These are phyloP conservation scores for Amanita muscaria DNA, from an alignment of 768 basidiomycete species.

Conservation along the genomic window DNA sequence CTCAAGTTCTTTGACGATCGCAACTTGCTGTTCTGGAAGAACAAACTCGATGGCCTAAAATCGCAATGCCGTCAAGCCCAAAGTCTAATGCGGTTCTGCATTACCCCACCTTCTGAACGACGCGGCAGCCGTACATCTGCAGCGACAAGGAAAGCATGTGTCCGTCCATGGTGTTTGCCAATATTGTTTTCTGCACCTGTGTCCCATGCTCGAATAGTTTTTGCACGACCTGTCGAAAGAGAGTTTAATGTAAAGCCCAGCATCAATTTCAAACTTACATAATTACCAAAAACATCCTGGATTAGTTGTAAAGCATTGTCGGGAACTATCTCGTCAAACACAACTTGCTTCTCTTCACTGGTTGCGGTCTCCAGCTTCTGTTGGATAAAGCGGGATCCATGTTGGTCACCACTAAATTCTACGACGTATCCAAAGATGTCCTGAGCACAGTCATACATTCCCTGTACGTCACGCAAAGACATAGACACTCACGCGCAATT, in stretches of 20 bases:
- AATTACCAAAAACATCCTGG: slow-evolving; percentile 94
- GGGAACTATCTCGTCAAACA: slow-evolving; percentile 87
- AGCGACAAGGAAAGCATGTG: slow-evolving; percentile 69
- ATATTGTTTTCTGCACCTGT: slow-evolving; percentile 56
- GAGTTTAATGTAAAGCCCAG: background rate
- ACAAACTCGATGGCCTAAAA: slow-evolving; percentile 85
- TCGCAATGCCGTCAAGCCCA: background rate
- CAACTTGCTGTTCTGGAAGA: slow-evolving; percentile 65
- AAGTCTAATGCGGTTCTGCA: slow-evolving; percentile 1
- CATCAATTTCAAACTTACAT: slow-evolving; percentile 42
- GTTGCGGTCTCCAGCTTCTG: slow-evolving; percentile 70
- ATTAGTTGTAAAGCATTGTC: slow-evolving; percentile 66
- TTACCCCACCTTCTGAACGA: slow-evolving; percentile 74
- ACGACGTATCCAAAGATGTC: slow-evolving; percentile 80
- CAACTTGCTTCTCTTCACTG: slow-evolving; percentile 66
- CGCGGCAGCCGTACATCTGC: slow-evolving; percentile 95
- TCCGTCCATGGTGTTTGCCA: slow-evolving; percentile 69
- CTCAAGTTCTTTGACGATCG: slow-evolving; percentile 73
- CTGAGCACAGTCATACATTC: slow-evolving; percentile 29
- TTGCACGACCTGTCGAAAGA: slow-evolving; percentile 69
- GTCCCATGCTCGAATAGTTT: slow-evolving; percentile 88
- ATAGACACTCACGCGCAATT: slow-evolving; percentile 49
- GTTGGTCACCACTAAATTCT: slow-evolving; percentile 91
- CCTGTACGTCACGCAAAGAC: background rate
- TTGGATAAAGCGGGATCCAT: slow-evolving; percentile 98